Evolutionary conservation across 768 basidiomycete species (phyloP), one percentile per base, ranked within the genome.

Genomic region (Mycena haematopus): DNA sequence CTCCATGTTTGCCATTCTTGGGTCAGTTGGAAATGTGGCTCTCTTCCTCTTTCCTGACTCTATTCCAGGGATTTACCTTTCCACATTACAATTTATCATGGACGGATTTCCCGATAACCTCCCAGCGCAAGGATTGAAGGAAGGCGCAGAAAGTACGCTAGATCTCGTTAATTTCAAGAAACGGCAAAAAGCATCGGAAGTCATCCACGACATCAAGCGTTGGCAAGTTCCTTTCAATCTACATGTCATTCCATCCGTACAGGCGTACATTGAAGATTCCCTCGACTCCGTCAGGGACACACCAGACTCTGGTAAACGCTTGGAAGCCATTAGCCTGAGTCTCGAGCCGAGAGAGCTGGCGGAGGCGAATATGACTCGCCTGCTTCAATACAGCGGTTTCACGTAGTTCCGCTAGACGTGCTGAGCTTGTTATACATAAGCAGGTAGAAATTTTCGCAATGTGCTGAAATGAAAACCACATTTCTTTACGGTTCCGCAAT

Each of bases 261-360:
- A 86, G 56, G 78, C 81, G 27, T 96, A 88, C 74, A 85, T 99
- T 63, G 89, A 91, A 63, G 88, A 92, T 50, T 86, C 88, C 2
- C 81, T 99, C 65, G 85, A 84, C 64, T 85, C 86, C 74, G 90
- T 86, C 74, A 84, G 73, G 59, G 88, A 91, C 68, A 84, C 86
- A 21, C 79, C 81, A 25, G 89, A 88, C 58, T 84, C 87, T n/a
- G 86, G 86, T 50, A 90, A 93, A 60, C 83, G 84, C 65, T 90
- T 93, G 73, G 98, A 96, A 89, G 83, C 88, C 58, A 80, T 91
- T 58, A 94, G 92, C 75, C 78, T 96, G 57, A 88, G 91, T 70
- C 82, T 92, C 22, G 96, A 99, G 73, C 96, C 96, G n/a, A 84
- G 95, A 63, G 96, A 99, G 83, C 93, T n/a, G 45, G 96, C 98